These are phyloP conservation scores for Cytospora paraplurivora DNA, from an alignment of 2,329 filamentous ascomycete genomes.

Conservation along the genomic window DNA sequence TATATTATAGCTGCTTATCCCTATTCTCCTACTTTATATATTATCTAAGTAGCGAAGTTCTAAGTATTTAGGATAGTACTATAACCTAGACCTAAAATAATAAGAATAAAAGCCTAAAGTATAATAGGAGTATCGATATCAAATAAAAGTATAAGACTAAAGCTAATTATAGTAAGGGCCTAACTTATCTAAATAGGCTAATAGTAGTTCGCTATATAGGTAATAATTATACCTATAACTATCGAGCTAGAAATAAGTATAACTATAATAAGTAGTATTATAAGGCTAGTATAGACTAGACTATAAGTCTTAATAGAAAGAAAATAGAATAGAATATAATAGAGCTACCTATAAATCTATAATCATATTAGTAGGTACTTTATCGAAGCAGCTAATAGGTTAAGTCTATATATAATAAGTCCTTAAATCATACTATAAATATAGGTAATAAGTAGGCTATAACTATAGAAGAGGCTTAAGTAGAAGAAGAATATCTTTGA, in stretches of 20 bases:
- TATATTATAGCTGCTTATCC: conserved; percentile 26
- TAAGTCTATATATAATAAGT: not conserved
- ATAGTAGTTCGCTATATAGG: conserved; percentile 26
- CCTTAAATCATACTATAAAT: conserved; percentile 4
- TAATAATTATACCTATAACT: conserved; percentile 29
- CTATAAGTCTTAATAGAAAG: conserved; percentile 29
- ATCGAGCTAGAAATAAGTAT: conserved; percentile 27
- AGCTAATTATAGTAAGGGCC: conserved; percentile 20
- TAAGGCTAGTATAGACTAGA: conserved; percentile 25
- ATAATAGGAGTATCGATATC: conserved; percentile 11
- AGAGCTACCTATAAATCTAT: conserved; percentile 25
- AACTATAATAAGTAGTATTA: conserved; percentile 29
- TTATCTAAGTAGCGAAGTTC: conserved; percentile 31
- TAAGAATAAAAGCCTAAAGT: conserved; percentile 21
- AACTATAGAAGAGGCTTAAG: not conserved
- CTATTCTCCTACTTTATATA: conserved; percentile 28
- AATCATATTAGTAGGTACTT: not conserved
- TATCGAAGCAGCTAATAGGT: not conserved
- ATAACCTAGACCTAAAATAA: conserved; percentile 30
- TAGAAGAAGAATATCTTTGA: conserved; percentile 5
- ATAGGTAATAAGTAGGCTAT: conserved; percentile 4
- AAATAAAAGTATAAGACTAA: conserved; percentile 27
- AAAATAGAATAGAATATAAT: conserved; percentile 32
- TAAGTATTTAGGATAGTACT: conserved; percentile 31
- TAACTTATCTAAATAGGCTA: conserved; percentile 30